Conservation (phyloP, 352 stramenopile genomes). For the Detonula confervacea region DNA sequence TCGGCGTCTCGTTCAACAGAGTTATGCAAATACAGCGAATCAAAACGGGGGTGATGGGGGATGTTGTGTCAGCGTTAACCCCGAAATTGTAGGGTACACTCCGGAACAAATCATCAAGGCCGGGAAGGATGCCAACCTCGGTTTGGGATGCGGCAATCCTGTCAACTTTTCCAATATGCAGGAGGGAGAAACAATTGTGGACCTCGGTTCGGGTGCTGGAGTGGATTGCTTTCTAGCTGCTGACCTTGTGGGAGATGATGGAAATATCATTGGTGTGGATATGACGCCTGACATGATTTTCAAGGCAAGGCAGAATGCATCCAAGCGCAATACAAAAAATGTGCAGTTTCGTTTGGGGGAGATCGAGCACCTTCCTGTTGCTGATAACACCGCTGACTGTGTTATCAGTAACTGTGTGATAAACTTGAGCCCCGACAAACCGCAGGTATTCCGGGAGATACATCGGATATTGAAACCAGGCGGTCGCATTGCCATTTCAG, state of each 20-base stretch:
- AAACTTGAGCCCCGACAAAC: slow-evolving; percentile 88
- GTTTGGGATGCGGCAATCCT: slow-evolving; percentile 71
- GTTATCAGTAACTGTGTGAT: slow-evolving; percentile 90
- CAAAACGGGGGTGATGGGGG: slow-evolving; percentile 23
- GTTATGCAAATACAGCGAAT: slow-evolving; percentile 55
- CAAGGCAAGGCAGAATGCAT: slow-evolving; percentile 74
- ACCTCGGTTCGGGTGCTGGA: slow-evolving; percentile 86
- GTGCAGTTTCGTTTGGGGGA: slow-evolving; percentile 87
- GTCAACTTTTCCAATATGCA: slow-evolving; percentile 51
- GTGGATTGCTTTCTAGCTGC: slow-evolving; percentile 86
- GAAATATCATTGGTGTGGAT: slow-evolving; percentile 87
- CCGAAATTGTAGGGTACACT: slow-evolving; percentile 45
- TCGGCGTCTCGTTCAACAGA: slow-evolving; percentile 44
- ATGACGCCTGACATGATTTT: slow-evolving; percentile 90
- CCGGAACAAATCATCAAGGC: slow-evolving; percentile 39
- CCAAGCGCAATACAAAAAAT: slow-evolving; percentile 71
- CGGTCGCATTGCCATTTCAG: slow-evolving; percentile 66
- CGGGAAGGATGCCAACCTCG: slow-evolving; percentile 58
- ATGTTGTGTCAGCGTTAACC: slow-evolving; percentile 50
- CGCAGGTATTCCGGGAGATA: slow-evolving; percentile 86
- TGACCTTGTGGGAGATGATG: slow-evolving; percentile 78
- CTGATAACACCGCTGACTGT: slow-evolving; percentile 82
- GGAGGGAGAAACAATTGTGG: slow-evolving; percentile 79
- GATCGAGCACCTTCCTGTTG: slow-evolving; percentile 88
- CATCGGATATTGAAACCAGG: slow-evolving; percentile 86